Conservation (phyloP, 768 basidiomycete genomes). For the Obba rivulosa region DNA sequence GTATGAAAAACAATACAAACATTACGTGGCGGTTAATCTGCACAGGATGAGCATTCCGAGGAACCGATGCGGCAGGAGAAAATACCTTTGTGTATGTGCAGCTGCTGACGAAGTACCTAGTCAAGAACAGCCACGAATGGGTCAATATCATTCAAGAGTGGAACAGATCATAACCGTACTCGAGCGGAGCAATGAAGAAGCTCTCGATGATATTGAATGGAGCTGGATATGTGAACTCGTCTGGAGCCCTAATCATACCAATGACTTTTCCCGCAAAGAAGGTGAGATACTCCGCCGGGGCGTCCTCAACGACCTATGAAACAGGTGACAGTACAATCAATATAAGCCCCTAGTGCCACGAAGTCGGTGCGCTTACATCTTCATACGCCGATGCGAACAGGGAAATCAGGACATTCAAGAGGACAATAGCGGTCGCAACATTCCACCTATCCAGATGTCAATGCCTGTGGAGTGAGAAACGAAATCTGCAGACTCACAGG, state of each 20-base stretch:
- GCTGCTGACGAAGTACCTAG: slow-evolving; percentile 40
- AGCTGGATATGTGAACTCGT: slow-evolving; percentile 82
- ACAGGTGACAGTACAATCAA: background rate
- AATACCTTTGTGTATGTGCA: slow-evolving; percentile 56
- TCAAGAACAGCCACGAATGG: background rate
- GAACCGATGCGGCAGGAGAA: background rate
- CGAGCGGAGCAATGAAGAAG: slow-evolving; percentile 76
- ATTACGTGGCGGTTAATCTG: slow-evolving; percentile 78
- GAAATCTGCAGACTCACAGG: slow-evolving; percentile 43
- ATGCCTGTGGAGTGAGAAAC: no score
- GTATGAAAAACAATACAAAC: slow-evolving; percentile 76
- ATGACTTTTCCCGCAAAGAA: slow-evolving; percentile 89
- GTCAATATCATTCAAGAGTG: background rate
- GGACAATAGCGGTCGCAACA: slow-evolving; percentile 72
- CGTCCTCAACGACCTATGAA: slow-evolving; percentile 67
- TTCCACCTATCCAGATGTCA: slow-evolving; percentile 55
- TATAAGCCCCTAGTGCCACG: background rate
- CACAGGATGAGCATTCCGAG: background rate
- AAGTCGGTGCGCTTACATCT: slow-evolving; percentile 48
- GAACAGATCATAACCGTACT: slow-evolving; percentile 46
- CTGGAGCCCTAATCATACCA: slow-evolving; percentile 80
- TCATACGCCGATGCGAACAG: slow-evolving; percentile 90
- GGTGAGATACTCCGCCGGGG: slow-evolving; percentile 84
- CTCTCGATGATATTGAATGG: slow-evolving; percentile 89
- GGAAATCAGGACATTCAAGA: slow-evolving; percentile 94